A percentile compares a stretch with the other conserved stretches of the same genome.
Evolutionary conservation across 345 rosid species (phyloP).

Genomic region (Cardamine resedifolia): DNA sequence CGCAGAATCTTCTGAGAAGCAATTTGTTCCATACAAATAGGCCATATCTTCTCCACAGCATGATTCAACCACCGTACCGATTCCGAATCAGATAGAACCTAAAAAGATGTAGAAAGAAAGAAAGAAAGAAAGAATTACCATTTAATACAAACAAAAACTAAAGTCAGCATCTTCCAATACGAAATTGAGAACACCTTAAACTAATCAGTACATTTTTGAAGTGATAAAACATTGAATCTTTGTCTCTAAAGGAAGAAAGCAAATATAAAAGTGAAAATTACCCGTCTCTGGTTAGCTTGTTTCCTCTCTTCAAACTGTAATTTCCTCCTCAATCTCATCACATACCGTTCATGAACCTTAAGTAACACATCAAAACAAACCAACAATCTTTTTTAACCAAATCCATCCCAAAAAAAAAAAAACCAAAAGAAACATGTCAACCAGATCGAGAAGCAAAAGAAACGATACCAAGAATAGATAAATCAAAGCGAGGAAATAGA

Average conservation of each 20-base stretch:
- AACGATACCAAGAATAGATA: constrained; percentile 70
- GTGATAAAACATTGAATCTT: neutral
- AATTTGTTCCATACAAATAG: constrained; percentile 86
- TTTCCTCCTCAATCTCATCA: constrained; percentile 56
- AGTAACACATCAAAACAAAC: neutral
- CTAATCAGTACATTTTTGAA: too few species aligned
- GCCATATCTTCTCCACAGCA: constrained; percentile 88
- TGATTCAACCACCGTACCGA: constrained; percentile 90
- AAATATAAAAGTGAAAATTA: constrained; percentile 29
- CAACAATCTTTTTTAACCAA: neutral
- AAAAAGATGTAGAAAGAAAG: constrained; percentile 2
- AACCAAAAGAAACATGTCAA: too few species aligned
- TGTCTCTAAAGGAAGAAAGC: neutral
- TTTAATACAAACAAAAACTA: too few species aligned
- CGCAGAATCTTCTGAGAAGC: constrained; percentile 86
- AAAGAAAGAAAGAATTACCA: too few species aligned
- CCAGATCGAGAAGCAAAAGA: neutral
- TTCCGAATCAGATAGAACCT: constrained; percentile 89
- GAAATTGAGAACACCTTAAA: too few species aligned
- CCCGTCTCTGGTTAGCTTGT: constrained; percentile 73
- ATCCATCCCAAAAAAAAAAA: too few species aligned
- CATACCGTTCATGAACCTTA: constrained; percentile 76
- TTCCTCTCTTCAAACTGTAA: constrained; percentile 66
- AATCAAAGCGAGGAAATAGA: constrained; percentile 56
- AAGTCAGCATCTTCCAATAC: too few species aligned